These are phyloP conservation scores for Ophiocordyceps unilateralis DNA, from an alignment of 2,329 filamentous ascomycete genomes.

Conservation along the genomic window DNA sequence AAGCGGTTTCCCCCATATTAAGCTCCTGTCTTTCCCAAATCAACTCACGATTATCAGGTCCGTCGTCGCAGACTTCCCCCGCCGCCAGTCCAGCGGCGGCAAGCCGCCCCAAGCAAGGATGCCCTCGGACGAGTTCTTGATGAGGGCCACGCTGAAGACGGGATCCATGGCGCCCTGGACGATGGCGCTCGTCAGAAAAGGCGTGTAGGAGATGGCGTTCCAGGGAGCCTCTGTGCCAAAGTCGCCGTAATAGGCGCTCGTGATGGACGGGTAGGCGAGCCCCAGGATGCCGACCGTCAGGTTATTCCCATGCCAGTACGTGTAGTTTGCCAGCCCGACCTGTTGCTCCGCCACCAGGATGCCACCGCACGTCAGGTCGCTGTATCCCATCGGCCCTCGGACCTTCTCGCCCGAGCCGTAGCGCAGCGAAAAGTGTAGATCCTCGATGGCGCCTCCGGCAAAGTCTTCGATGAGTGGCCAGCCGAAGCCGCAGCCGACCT, in stretches of 20 bases:
- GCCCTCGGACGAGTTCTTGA: slow-evolving; percentile 26
- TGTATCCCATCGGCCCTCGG: slow-evolving; percentile 27
- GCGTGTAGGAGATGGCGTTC: slow-evolving; percentile 25
- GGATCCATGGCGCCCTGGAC: slow-evolving; percentile 26
- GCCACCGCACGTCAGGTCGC: slow-evolving; percentile 27
- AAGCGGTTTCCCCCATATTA: too few relatives aligned
- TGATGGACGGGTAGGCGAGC: slow-evolving; percentile 31
- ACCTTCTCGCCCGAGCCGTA: slow-evolving; percentile 33
- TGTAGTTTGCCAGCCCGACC: slow-evolving; percentile 29
- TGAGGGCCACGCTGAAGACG: slow-evolving; percentile 29
- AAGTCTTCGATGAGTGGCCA: slow-evolving; percentile 21
- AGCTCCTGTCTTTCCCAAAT: background rate
- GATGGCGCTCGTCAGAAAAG: slow-evolving; percentile 30
- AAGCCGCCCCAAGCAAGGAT: slow-evolving; percentile 29
- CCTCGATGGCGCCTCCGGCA: slow-evolving; percentile 17
- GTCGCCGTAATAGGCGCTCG: slow-evolving; percentile 26
- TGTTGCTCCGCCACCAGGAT: slow-evolving; percentile 26
- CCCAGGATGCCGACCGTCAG: slow-evolving; percentile 32
- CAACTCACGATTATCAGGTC: slow-evolving; percentile 27
- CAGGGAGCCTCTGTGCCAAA: slow-evolving; percentile 19
- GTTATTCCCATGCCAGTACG: slow-evolving; percentile 34
- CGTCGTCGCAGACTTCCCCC: slow-evolving; percentile 14
- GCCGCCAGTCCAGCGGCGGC: slow-evolving; percentile 18
- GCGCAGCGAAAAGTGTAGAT: slow-evolving; percentile 26
- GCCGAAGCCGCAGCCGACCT: slow-evolving; percentile 24